These are phyloP conservation scores for Fragaria ananassa DNA, from an alignment of 306 rosid species.

Conservation along the genomic window DNA sequence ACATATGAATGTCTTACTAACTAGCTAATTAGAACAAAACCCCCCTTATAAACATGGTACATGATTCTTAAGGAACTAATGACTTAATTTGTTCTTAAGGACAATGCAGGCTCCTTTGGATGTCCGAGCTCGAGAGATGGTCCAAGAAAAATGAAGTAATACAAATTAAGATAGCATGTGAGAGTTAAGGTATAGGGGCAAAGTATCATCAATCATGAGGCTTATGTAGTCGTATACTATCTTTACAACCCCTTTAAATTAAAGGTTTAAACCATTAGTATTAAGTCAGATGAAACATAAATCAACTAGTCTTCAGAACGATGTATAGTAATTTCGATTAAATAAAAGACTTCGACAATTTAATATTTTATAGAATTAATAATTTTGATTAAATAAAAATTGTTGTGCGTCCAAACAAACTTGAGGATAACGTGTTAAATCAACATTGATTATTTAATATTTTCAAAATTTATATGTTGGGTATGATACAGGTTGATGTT, in stretches of 20 bases:
- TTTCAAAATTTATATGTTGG: too few relatives aligned
- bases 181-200: background rate
- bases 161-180: background rate
- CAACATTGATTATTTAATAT: too few relatives aligned
- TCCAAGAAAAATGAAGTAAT: background rate
- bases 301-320: too few relatives aligned
- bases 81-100: background rate
- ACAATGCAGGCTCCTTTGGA: background rate
- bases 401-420: too few relatives aligned
- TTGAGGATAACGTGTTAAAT: too few relatives aligned
- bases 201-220: background rate
- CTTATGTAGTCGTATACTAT: background rate
- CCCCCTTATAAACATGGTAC: background rate
- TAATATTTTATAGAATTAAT: too few relatives aligned
- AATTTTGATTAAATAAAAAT: too few relatives aligned
- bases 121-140: background rate
- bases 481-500: too few relatives aligned
- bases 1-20: background rate
- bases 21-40: background rate
- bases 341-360: too few relatives aligned
- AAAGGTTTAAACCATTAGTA: background rate
- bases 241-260: too few relatives aligned
- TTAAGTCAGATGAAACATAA: too few relatives aligned
- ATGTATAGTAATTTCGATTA: too few relatives aligned
- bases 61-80: background rate